A percentile compares a stretch with the other conserved stretches of the same genome.
Conservation (phyloP, 164 flowering plant genomes). For the Annona squamosa region DNA sequence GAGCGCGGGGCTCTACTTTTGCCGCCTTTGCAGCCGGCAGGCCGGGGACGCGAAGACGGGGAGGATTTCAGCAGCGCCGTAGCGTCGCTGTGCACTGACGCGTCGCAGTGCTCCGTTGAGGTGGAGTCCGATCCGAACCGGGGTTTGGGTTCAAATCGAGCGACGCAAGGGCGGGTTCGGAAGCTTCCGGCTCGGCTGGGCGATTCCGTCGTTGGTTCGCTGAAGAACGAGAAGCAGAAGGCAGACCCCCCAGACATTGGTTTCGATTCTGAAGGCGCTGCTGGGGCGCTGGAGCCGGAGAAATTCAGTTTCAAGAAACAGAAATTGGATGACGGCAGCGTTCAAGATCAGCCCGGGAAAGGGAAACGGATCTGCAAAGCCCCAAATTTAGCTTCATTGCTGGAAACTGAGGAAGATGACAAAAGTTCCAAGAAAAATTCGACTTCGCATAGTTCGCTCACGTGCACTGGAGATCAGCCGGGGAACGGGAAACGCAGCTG, state of each 20-base stretch:
- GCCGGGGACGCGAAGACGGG: constrained; percentile 8
- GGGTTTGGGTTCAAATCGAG: constrained; percentile 18
- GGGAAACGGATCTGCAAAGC: constrained; percentile 21
- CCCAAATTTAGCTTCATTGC: constrained; percentile 21
- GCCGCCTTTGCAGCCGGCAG: constrained; percentile 11
- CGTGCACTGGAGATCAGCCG: constrained; percentile 27
- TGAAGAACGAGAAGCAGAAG: constrained; percentile 34
- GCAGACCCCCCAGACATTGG: constrained; percentile 17
- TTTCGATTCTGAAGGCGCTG: constrained; percentile 22
- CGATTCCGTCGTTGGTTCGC: constrained; percentile 39
- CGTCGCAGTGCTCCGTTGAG: constrained; percentile 24
- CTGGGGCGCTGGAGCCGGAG: constrained; percentile 12
- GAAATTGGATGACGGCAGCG: constrained; percentile 9
- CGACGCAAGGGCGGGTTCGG: constrained; percentile 47
- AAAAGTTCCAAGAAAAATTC: constrained; percentile 28
- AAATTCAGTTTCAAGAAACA: constrained; percentile 24
- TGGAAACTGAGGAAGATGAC: constrained; percentile 24
- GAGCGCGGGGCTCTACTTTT: constrained; percentile 40
- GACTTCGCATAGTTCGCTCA: constrained; percentile 36
- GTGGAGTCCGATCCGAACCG: constrained; percentile 21
- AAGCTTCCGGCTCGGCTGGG: constrained; percentile 49
- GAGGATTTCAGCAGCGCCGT: constrained; percentile 10
- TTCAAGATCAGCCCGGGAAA: constrained; percentile 15
- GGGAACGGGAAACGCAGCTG: constrained; percentile 10
- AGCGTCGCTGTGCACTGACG: constrained; percentile 23